phyloP scores from a whole-genome alignment of 2,329 filamentous ascomycete species.

The Xylaria sp. region DNA sequence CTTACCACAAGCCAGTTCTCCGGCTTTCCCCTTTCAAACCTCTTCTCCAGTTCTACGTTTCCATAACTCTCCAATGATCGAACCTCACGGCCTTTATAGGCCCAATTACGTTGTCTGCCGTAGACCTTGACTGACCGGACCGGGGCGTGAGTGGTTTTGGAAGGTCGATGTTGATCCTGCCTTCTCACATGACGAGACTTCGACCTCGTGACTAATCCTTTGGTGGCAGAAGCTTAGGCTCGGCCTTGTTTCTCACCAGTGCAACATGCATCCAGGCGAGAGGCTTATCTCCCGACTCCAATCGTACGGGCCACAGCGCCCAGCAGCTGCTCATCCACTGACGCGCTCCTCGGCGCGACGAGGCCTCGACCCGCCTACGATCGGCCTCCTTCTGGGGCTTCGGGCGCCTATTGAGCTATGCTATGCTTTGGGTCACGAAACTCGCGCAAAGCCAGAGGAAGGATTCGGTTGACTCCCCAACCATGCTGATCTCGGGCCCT shows the following conservation, averaged over 20 bases:
- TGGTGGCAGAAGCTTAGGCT: slow-evolving; percentile 20
- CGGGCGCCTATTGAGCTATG: slow-evolving; percentile 10
- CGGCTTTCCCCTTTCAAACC: neutral
- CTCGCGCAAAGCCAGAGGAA: slow-evolving; percentile 3
- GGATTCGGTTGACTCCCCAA: neutral
- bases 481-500: neutral
- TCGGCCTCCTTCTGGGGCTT: slow-evolving; percentile 15
- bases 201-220: slow-evolving; percentile 21
- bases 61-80: slow-evolving; percentile 20
- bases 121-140: slow-evolving; percentile 21
- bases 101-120: slow-evolving; percentile 17
- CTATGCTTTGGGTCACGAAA: neutral
- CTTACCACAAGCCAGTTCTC: neutral
- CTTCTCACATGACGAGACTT: slow-evolving; percentile 13
- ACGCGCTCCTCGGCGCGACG: slow-evolving; percentile 17
- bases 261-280: slow-evolving; percentile 9
- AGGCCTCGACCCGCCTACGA: slow-evolving; percentile 15
- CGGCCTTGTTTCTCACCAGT: slow-evolving; percentile 17
- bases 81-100: slow-evolving; percentile 16
- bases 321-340: neutral
- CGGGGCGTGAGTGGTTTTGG: slow-evolving; percentile 10
- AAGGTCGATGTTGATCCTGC: slow-evolving; percentile 16
- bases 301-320: slow-evolving; percentile 7
- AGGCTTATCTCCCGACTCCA: slow-evolving; percentile 4
- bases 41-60: slow-evolving; percentile 11